Evolutionary conservation across 495 filamentous ascomycete genomes (phyloP).

Genomic region (Terfezia boudieri): DNA sequence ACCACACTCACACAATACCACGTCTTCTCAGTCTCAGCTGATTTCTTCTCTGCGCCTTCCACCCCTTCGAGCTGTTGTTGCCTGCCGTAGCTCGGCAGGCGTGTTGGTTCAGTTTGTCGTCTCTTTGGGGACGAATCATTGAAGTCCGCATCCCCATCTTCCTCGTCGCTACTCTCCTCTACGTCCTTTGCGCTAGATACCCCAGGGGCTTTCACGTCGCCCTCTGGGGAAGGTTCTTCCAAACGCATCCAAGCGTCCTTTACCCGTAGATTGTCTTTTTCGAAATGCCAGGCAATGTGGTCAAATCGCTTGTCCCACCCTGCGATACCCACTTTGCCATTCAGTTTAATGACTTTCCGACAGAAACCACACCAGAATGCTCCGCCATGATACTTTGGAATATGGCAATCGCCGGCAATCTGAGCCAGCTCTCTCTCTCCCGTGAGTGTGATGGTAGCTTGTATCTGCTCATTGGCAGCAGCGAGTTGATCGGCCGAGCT

Average conservation of each 20-base stretch:
- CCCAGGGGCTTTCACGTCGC: constrained; percentile 16
- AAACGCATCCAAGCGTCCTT: constrained; percentile 26
- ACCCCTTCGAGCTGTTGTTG: no score
- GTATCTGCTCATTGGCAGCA: constrained; percentile 28
- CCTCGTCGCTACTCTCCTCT: constrained; percentile 7
- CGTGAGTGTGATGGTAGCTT: constrained; percentile 34
- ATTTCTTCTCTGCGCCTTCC: no score
- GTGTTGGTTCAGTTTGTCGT: no score
- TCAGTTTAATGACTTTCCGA: constrained; percentile 31
- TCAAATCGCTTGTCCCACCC: constrained; percentile 61
- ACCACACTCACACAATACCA: no score
- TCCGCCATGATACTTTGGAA: neutral
- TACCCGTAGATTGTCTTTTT: constrained; percentile 18
- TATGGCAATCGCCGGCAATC: neutral
- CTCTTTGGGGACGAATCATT: no score
- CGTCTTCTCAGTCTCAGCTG: no score
- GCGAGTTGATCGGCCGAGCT: constrained; percentile 21
- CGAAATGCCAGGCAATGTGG: constrained; percentile 70
- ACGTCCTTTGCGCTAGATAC: constrained; percentile 20
- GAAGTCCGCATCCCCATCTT: neutral
- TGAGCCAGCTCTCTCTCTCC: constrained; percentile 18
- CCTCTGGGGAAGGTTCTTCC: constrained; percentile 9
- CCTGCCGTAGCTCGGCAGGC: no score
- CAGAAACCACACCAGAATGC: constrained; percentile 90
- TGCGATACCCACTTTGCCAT: constrained; percentile 24